phyloP scores from a whole-genome alignment of 306 rosid species.

The Malus domestica region ASM211411v1 NC_041791.1:35539501-35540000 shows the following conservation, averaged over 20 bases:
- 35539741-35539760: conserved; percentile 61
- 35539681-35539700: conserved; percentile 7
- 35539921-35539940: not conserved
- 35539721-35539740: conserved; percentile 30
- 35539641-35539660: not conserved
- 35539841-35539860: not conserved
- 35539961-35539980: no score
- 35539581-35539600: conserved; percentile 5
- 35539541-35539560: conserved; percentile 4
- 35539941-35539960: not conserved
- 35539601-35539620: conserved; percentile 11
- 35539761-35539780: conserved; percentile 35
- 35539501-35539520: conserved; percentile 11
- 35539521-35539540: conserved; percentile 10
- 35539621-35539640: not conserved
- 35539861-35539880: not conserved
- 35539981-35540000: not conserved
- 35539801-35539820: not conserved
- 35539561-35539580: conserved; percentile 10
- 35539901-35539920: not conserved
- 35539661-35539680: conserved; percentile 15
- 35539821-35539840: not conserved
- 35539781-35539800: conserved; percentile 50
- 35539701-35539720: conserved; percentile 5
- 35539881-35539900: not conserved